Conservation (phyloP, 1,139 yeast genomes). For the Eremothecium cymbalariae region DNA sequence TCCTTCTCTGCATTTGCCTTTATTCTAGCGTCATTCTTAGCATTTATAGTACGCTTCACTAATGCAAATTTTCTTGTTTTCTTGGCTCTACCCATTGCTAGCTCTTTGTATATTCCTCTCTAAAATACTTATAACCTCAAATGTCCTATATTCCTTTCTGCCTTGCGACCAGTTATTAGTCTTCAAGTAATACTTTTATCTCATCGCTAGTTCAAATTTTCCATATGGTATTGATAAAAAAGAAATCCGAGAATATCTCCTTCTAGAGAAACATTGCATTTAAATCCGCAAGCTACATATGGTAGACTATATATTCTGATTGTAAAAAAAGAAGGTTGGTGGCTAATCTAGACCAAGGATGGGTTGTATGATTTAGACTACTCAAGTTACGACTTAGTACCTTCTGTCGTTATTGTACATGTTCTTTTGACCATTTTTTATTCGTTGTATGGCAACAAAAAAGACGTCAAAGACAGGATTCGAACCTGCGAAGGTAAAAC, state of each 20-base stretch:
- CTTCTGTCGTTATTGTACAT: background rate
- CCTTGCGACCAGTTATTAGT: background rate
- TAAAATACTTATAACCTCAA: background rate
- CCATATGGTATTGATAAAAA: background rate
- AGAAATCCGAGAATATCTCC: background rate
- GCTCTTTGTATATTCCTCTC: background rate
- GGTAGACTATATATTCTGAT: too few relatives aligned
- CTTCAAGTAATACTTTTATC: background rate
- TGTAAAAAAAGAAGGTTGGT: background rate
- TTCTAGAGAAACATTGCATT: too few relatives aligned
- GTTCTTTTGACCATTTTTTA: background rate
- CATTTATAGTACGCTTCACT: conserved; percentile 67
- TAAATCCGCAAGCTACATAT: too few relatives aligned
- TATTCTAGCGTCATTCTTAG: conserved; percentile 61
- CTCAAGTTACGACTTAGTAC: background rate
- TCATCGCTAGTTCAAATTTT: conserved; percentile 4
- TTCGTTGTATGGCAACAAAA: conserved; percentile 14
- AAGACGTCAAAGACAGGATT: conserved; percentile 53
- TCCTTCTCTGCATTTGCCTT: conserved; percentile 32
- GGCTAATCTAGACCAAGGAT: background rate
- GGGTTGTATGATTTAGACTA: background rate
- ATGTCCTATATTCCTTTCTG: background rate
- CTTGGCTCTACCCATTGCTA: conserved; percentile 84
- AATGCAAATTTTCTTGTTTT: conserved; percentile 95
- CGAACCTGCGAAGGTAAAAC: conserved; percentile 58